Evolutionary conservation across 1,139 yeast genomes (phyloP).

Genomic region (Debaryomyces fabryi): DNA sequence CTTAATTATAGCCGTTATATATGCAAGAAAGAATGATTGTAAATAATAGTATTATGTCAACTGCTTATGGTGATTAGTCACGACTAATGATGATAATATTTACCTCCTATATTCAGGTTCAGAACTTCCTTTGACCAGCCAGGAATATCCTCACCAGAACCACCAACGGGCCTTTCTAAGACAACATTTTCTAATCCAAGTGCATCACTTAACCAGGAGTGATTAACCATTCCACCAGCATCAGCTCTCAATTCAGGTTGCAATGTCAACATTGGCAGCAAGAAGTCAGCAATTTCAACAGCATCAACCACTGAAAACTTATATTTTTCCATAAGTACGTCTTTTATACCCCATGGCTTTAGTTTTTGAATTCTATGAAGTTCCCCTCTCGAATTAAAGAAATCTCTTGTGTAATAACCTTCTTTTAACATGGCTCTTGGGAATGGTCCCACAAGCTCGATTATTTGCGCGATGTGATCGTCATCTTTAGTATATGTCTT

Average conservation of each 20-base stretch:
- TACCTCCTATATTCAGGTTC: slow-evolving; percentile 14
- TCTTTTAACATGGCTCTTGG: slow-evolving; percentile 49
- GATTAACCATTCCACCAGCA: slow-evolving; percentile 80
- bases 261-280: slow-evolving; percentile 70
- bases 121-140: slow-evolving; percentile 62
- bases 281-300: slow-evolving; percentile 58
- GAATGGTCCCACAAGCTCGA: slow-evolving; percentile 48
- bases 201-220: slow-evolving; percentile 75
- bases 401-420: slow-evolving; percentile 45
- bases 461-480: slow-evolving; percentile 53
- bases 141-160: slow-evolving; percentile 71
- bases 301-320: slow-evolving; percentile 60
- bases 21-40: not conserved
- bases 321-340: slow-evolving; percentile 58
- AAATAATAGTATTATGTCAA: not conserved
- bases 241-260: slow-evolving; percentile 75
- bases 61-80: not conserved
- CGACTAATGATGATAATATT: slow-evolving; percentile 10
- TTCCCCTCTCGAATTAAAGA: slow-evolving; percentile 53
- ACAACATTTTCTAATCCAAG: slow-evolving; percentile 59
- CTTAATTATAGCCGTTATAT: not conserved
- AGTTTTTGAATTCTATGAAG: slow-evolving; percentile 59
- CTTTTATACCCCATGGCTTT: slow-evolving; percentile 53
- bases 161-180: slow-evolving; percentile 60
- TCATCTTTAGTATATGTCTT: slow-evolving; percentile 51